A percentile compares a stretch with the other conserved stretches of the same genome.
phyloP scores from a whole-genome alignment of 495 filamentous ascomycete genomes.

The Cercophora samala region DNA sequence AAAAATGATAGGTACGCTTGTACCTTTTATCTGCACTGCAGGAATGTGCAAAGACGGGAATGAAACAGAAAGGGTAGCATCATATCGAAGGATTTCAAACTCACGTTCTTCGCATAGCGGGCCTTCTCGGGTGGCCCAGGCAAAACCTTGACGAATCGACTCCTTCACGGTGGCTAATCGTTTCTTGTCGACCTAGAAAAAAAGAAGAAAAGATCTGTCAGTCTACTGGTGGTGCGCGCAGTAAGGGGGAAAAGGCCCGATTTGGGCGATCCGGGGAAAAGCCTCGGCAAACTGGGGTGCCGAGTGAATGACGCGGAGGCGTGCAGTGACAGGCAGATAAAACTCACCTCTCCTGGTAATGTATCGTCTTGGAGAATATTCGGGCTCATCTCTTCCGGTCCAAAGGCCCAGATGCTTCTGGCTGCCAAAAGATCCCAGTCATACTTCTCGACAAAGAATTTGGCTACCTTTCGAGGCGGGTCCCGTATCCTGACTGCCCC shows the following conservation, averaged over 20 bases:
- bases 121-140: conserved; percentile 91
- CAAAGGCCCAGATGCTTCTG: conserved; percentile 97
- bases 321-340: conserved; percentile 6
- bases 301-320: background rate
- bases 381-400: conserved; percentile 89
- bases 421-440: conserved; percentile 94
- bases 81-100: conserved; percentile 37
- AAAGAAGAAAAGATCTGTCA: conserved; percentile 14
- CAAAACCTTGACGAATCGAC: conserved; percentile 90
- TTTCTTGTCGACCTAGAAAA: conserved; percentile 74
- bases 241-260: conserved; percentile 19
- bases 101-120: conserved; percentile 97
- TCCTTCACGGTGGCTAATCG: conserved; percentile 83
- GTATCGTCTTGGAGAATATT: conserved; percentile 98
- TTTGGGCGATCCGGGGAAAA: conserved; percentile 14
- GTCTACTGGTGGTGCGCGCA: conserved; percentile 6
- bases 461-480: conserved; percentile 86
- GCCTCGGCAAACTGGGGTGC: background rate
- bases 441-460: conserved; percentile 96
- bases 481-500: conserved; percentile 89
- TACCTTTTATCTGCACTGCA: background rate
- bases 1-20: background rate
- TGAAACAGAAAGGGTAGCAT: conserved; percentile 4
- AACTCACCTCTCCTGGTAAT: conserved; percentile 68
- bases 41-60: conserved; percentile 10